These are phyloP conservation scores for Fusarium coffeatum DNA, from an alignment of 2,329 filamentous ascomycete species.

Conservation along the genomic window DNA sequence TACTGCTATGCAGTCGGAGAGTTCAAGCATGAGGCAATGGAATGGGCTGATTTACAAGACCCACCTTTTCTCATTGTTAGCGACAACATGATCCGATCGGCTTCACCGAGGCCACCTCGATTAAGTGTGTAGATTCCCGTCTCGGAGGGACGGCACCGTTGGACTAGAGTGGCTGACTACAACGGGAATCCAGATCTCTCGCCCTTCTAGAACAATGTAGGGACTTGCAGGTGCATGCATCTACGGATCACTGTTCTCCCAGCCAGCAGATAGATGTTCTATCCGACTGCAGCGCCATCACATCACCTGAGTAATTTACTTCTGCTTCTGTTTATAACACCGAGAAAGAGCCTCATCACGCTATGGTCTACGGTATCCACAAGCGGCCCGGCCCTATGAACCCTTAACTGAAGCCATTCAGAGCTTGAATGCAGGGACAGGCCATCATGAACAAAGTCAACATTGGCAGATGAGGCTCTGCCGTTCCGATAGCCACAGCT, in stretches of 20 bases:
- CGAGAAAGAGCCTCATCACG: slow-evolving; percentile 10
- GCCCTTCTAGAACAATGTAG: slow-evolving; percentile 1
- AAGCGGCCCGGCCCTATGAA: slow-evolving; percentile 23
- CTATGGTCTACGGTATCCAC: slow-evolving; percentile 5
- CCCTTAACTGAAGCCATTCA: neutral
- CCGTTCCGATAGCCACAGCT: neutral
- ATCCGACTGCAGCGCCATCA: slow-evolving; percentile 1
- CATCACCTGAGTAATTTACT: slow-evolving; percentile 6
- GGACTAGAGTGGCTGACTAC: slow-evolving; percentile 6
- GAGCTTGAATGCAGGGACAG: slow-evolving; percentile 12
- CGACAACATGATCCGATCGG: slow-evolving; percentile 1
- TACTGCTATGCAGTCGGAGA: too few species aligned
- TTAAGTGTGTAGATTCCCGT: neutral
- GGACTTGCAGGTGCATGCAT: slow-evolving; percentile 14
- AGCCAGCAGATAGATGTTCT: neutral
- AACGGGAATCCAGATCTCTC: neutral
- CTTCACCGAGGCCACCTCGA: slow-evolving; percentile 13
- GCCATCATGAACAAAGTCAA: neutral
- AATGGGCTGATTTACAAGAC: slow-evolving; percentile 8
- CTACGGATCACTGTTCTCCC: neutral
- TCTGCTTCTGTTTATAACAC: neutral
- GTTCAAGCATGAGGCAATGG: neutral
- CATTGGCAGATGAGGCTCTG: slow-evolving; percentile 15
- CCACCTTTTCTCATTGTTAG: slow-evolving; percentile 2
- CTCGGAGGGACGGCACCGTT: slow-evolving; percentile 12